Conservation (phyloP, 179 eudicot genomes). For the Nepenthes alata region DNA sequence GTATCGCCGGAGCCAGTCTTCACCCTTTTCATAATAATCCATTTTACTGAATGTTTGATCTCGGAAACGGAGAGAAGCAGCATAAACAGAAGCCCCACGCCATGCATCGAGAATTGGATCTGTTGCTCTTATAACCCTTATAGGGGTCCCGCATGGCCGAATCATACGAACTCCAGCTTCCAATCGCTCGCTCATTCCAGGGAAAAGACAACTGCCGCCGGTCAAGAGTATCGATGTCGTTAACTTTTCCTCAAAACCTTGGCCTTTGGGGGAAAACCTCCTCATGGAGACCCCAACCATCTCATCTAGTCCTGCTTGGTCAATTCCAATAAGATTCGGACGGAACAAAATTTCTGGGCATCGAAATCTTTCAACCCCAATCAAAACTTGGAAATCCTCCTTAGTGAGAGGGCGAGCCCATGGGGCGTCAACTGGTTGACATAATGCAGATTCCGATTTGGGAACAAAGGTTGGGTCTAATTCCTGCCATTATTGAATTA, state of each 20-base stretch:
- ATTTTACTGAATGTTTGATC: slow-evolving; percentile 47
- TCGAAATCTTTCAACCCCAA: slow-evolving; percentile 89
- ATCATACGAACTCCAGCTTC: slow-evolving; percentile 80
- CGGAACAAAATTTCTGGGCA: slow-evolving; percentile 82
- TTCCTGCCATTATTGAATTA: slow-evolving; percentile 34
- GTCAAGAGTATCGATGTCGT: slow-evolving; percentile 71
- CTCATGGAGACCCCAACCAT: slow-evolving; percentile 67
- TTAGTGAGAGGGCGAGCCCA: slow-evolving; percentile 63
- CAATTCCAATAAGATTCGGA: slow-evolving; percentile 73
- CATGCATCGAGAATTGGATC: slow-evolving; percentile 83
- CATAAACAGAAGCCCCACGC: slow-evolving; percentile 88
- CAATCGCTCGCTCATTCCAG: slow-evolving; percentile 73
- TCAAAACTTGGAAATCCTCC: slow-evolving; percentile 77
- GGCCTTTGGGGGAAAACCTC: slow-evolving; percentile 39
- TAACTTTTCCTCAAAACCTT: slow-evolving; percentile 44
- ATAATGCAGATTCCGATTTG: slow-evolving; percentile 39
- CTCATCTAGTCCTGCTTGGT: slow-evolving; percentile 91
- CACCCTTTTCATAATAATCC: slow-evolving; percentile 92
- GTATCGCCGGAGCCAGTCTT: slow-evolving; percentile 72
- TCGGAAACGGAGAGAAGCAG: slow-evolving; percentile 46
- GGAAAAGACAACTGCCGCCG: slow-evolving; percentile 72
- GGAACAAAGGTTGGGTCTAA: slow-evolving; percentile 76
- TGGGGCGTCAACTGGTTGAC: slow-evolving; percentile 44
- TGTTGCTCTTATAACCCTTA: slow-evolving; percentile 44
- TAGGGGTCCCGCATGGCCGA: slow-evolving; percentile 73